A percentile compares a stretch with the other conserved stretches of the same genome.
These are phyloP conservation scores for Debaryomyces udenii DNA, from an alignment of 1,139 yeast genomes.

Conservation along the genomic window DNA sequence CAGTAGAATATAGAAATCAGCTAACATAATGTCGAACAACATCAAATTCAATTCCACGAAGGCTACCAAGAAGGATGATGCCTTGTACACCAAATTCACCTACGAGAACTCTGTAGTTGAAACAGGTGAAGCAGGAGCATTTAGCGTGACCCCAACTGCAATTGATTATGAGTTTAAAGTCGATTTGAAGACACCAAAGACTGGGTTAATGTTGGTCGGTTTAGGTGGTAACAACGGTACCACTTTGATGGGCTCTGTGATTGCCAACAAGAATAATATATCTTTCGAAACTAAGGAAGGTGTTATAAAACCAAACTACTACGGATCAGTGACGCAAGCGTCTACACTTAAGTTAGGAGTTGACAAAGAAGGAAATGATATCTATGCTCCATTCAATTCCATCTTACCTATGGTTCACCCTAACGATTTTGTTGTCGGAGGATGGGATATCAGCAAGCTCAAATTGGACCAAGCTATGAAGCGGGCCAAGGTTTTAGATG, in stretches of 20 bases:
- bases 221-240: conserved; percentile 97
- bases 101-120: conserved; percentile 36
- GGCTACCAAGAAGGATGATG: conserved; percentile 58
- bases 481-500: conserved; percentile 86
- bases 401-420: conserved; percentile 88
- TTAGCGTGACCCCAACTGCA: conserved; percentile 70
- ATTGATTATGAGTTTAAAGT: conserved; percentile 84
- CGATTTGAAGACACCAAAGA: conserved; percentile 79
- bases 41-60: conserved; percentile 67
- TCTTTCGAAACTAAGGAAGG: conserved; percentile 86
- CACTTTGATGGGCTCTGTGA: conserved; percentile 80
- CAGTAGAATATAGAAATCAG: neutral
- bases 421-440: conserved; percentile 86
- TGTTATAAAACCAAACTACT: conserved; percentile 78
- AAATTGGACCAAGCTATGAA: conserved; percentile 78
- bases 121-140: conserved; percentile 56
- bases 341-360: conserved; percentile 90
- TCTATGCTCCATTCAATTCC: conserved; percentile 90
- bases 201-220: conserved; percentile 90
- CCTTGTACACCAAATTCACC: conserved; percentile 70
- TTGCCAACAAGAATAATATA: conserved; percentile 82
- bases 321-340: conserved; percentile 94
- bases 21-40: conserved; percentile 18
- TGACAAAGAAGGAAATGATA: conserved; percentile 79
- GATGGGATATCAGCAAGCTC: conserved; percentile 88